Percentiles rank a stretch among this genome's conserved stretches.
phyloP scores from a whole-genome alignment of 192 early-diverging fungal genomes.

The Linnemannia elongata region DNA sequence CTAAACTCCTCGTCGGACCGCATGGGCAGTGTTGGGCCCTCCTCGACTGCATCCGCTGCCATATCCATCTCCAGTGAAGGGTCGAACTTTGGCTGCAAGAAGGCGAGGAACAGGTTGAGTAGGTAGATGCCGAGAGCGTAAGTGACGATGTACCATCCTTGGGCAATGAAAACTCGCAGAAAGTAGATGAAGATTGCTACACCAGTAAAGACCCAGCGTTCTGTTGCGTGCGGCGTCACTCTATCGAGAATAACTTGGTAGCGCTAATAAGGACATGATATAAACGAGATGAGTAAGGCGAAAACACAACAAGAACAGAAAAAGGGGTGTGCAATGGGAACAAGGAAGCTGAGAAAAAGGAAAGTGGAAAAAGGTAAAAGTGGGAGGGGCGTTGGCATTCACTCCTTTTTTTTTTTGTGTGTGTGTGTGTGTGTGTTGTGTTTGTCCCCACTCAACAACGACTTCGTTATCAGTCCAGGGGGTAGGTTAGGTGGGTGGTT shows the following conservation, averaged over 20 bases:
- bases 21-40: conserved; percentile 80
- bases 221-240: conserved; percentile 78
- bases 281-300: background rate
- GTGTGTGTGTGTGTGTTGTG: too few relatives aligned
- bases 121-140: conserved; percentile 95
- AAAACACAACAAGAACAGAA: background rate
- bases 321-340: background rate
- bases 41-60: conserved; percentile 73
- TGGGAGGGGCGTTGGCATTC: background rate
- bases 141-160: conserved; percentile 98
- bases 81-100: conserved; percentile 97
- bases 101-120: conserved; percentile 94
- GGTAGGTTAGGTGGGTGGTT: background rate
- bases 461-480: conserved; percentile 2
- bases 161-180: conserved; percentile 81
- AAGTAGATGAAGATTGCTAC: conserved; percentile 75
- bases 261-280: conserved; percentile 59
- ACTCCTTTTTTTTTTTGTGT: background rate
- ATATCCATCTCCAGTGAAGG: conserved; percentile 85
- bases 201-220: conserved; percentile 83
- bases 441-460: background rate
- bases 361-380: background rate
- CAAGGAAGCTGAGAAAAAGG: background rate
- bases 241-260: conserved; percentile 87
- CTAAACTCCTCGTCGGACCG: conserved; percentile 94